phyloP scores from a whole-genome alignment of 2,329 filamentous ascomycete genomes.

The Plectosphaerella cucumerina region DNA sequence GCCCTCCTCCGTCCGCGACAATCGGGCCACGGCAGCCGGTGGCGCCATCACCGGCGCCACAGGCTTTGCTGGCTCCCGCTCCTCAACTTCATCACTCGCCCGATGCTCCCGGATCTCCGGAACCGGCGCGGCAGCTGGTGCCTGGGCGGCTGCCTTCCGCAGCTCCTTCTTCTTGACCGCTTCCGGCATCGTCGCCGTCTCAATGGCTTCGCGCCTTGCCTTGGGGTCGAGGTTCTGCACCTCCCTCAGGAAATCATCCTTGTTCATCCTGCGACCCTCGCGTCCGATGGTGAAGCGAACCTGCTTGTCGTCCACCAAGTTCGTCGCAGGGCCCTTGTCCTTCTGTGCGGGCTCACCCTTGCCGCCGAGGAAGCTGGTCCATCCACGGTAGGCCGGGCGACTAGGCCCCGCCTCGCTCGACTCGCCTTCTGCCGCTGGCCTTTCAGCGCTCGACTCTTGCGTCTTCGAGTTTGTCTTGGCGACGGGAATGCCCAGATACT shows the following conservation, averaged over 20 bases:
- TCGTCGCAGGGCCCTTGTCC: slow-evolving; percentile 36
- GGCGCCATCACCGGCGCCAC: slow-evolving; percentile 67
- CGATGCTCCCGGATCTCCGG: slow-evolving; percentile 3
- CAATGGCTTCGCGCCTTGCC: slow-evolving; percentile 51
- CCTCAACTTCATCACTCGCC: background rate
- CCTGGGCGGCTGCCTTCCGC: slow-evolving; percentile 28
- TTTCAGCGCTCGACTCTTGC: background rate
- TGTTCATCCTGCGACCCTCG: slow-evolving; percentile 71
- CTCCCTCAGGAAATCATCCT: slow-evolving; percentile 73
- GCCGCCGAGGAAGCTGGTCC: slow-evolving; percentile 44
- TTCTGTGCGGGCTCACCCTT: slow-evolving; percentile 20
- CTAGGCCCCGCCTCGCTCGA: slow-evolving; percentile 27
- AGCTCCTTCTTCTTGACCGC: slow-evolving; percentile 44
- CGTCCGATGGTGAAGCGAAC: slow-evolving; percentile 74
- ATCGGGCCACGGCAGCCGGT: slow-evolving; percentile 55
- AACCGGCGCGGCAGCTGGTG: slow-evolving; percentile 1
- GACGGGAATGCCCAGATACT: slow-evolving; percentile 47
- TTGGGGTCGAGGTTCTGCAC: slow-evolving; percentile 69
- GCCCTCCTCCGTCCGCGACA: slow-evolving; percentile 35
- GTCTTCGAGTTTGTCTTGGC: background rate
- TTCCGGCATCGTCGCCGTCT: slow-evolving; percentile 43
- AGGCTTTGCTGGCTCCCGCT: slow-evolving; percentile 30
- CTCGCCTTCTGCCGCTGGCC: slow-evolving; percentile 19
- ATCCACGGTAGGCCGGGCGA: slow-evolving; percentile 38
- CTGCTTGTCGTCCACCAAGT: slow-evolving; percentile 62